Conservation (phyloP, 2,329 filamentous ascomycete genomes). For the Pseudonectria foliicola region DNA sequence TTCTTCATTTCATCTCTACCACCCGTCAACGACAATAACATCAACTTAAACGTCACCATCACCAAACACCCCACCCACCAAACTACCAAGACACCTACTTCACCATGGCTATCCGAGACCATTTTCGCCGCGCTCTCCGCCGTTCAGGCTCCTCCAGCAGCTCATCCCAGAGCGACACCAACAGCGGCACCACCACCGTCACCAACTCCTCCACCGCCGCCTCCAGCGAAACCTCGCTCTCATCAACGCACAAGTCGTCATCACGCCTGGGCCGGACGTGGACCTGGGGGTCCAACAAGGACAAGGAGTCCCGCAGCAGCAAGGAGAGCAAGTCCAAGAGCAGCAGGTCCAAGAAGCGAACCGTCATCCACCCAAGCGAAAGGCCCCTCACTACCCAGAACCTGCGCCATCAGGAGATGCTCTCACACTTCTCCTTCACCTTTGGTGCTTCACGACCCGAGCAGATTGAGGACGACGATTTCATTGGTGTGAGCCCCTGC, state of each 20-base stretch:
- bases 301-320: slow-evolving; percentile 18
- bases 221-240: slow-evolving; percentile 22
- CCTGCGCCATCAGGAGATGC: slow-evolving; percentile 39
- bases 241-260: slow-evolving; percentile 23
- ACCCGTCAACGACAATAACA: neutral
- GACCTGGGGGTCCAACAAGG: slow-evolving; percentile 23
- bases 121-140: slow-evolving; percentile 34
- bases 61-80: neutral
- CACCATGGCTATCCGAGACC: slow-evolving; percentile 36
- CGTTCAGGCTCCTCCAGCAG: slow-evolving; percentile 24
- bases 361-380: slow-evolving; percentile 35
- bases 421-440: slow-evolving; percentile 38
- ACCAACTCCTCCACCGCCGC: slow-evolving; percentile 22
- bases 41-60: no score
- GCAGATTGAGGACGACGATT: slow-evolving; percentile 28
- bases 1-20: slow-evolving; percentile 4
- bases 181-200: slow-evolving; percentile 20
- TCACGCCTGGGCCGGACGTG: slow-evolving; percentile 24
- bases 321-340: slow-evolving; percentile 25
- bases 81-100: slow-evolving; percentile 3
- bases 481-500: slow-evolving; percentile 37
- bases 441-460: slow-evolving; percentile 33
- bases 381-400: slow-evolving; percentile 38
- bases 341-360: slow-evolving; percentile 16
- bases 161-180: slow-evolving; percentile 26